phyloP scores from a whole-genome alignment of 139 green algal genomes.

The Chlorella sp. region DNA sequence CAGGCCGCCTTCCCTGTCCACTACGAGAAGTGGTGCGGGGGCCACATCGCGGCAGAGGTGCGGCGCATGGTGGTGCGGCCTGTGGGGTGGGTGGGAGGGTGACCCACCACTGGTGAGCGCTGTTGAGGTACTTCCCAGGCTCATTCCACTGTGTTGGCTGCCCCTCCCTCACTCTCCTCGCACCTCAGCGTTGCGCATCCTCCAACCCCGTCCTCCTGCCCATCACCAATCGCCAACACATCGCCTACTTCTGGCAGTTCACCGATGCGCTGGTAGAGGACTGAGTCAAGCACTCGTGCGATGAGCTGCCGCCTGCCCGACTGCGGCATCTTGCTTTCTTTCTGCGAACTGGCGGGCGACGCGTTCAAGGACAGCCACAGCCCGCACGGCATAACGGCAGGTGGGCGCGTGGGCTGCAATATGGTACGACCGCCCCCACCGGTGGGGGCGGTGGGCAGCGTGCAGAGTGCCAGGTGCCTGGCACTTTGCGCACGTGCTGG shows the following conservation, averaged over 20 bases:
- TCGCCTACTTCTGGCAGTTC: neutral
- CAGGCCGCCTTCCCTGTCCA: conserved; percentile 1
- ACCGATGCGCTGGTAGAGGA: neutral
- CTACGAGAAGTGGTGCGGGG: conserved; percentile 14
- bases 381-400: neutral
- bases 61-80: neutral
- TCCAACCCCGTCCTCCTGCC: too few relatives aligned
- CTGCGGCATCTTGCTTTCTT: neutral
- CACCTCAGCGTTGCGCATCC: too few relatives aligned
- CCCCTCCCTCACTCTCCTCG: too few relatives aligned
- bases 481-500: neutral
- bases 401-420: neutral
- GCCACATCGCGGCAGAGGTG: neutral
- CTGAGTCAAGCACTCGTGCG: neutral
- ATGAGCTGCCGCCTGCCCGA: conserved; percentile 17
- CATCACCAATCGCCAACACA: too few relatives aligned
- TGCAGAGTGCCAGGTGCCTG: neutral
- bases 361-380: neutral
- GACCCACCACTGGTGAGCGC: neutral
- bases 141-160: neutral
- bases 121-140: neutral
- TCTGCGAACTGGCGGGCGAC: conserved; percentile 10
- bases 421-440: neutral
- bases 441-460: neutral
- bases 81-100: neutral